These are phyloP conservation scores for Clarireedia monteithiana DNA, from an alignment of 2,329 filamentous ascomycete species.

Conservation along the genomic window DNA sequence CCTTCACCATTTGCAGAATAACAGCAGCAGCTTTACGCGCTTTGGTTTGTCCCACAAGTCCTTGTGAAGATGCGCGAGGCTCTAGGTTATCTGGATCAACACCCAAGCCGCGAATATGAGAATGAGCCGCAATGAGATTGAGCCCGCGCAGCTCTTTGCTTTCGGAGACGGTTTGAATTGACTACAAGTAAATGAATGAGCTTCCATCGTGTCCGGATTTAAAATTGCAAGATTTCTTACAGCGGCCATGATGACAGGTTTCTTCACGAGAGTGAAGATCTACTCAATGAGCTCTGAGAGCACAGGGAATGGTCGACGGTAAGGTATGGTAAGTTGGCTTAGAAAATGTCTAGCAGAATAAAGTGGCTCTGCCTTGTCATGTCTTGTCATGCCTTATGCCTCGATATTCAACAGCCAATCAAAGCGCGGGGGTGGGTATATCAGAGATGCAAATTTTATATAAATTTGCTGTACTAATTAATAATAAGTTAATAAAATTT, in stretches of 20 bases:
- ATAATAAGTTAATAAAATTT: too few species aligned
- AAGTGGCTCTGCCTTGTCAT: too few species aligned
- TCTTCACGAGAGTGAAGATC: too few species aligned
- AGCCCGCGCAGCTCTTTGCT: slow-evolving; percentile 92
- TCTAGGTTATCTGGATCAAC: slow-evolving; percentile 89
- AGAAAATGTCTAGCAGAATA: too few species aligned
- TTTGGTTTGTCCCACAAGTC: slow-evolving; percentile 92
- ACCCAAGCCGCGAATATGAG: slow-evolving; percentile 91
- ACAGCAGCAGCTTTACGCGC: slow-evolving; percentile 93
- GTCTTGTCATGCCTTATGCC: too few species aligned
- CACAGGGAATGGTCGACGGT: too few species aligned
- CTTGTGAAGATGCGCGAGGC: slow-evolving; percentile 77
- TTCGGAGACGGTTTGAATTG: slow-evolving; percentile 81
- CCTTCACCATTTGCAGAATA: slow-evolving; percentile 97
- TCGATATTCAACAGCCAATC: too few species aligned
- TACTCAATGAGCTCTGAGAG: too few species aligned
- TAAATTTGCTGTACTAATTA: too few species aligned
- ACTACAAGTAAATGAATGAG: slow-evolving; percentile 30
- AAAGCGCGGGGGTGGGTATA: too few species aligned
- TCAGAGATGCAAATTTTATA: too few species aligned
- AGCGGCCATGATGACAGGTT: neutral
- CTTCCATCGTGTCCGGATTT: neutral
- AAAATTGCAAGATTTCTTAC: neutral
- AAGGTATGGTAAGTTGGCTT: too few species aligned
- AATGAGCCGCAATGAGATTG: slow-evolving; percentile 97